Evolutionary conservation across 257 asterid genomes (phyloP), one percentile per base, ranked within the genome.

Genomic region (Echites panduratus): DNA sequence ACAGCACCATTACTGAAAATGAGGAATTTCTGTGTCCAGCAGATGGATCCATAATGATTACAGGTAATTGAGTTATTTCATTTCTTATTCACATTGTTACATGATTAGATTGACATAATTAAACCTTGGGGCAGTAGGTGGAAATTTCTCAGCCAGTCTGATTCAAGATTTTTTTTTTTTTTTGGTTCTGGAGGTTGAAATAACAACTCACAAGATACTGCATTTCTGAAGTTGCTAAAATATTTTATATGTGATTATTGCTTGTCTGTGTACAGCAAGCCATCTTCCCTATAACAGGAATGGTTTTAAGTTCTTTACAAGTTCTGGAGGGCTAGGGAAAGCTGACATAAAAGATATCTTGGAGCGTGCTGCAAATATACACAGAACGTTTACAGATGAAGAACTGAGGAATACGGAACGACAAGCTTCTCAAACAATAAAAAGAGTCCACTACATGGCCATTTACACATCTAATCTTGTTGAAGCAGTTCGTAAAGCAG

Each of bases 231-330:
- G 35, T 52, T 70, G 68, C 47, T 53, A 68, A 53, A 64, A 49
- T 68, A 22, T 41, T 50, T 47, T 78, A 70, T 26, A 78, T 47
- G 81, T 75, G 61, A 76, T 76, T 78, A 26, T 74, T 45, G 40
- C 69, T 84, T 82, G 57, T 82, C 67, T 81, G 77, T 70, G 66
- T 74, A 81, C 96, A 95, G 99, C 99, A 13, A 95, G 99, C 82
- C 99, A 95, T 85, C 99, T 95, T 79, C 98, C 99, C 56, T 92
- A 84, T 91, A 95, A 95, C 70, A 87, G 98, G 64, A 95, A 95
- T 80, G 99, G 99, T 77, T 87, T 95, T 76, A 95, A 95, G 83
- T 95, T 95, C 86, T 95, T 95, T 77, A 95, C 99, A 2, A 77
- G 76, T 83, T 81, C 87, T 74, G 98, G 99, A 74, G 99, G 99